Conservation (phyloP, 2,329 filamentous ascomycete species). For the Diaporthe citrichinensis region DNA sequence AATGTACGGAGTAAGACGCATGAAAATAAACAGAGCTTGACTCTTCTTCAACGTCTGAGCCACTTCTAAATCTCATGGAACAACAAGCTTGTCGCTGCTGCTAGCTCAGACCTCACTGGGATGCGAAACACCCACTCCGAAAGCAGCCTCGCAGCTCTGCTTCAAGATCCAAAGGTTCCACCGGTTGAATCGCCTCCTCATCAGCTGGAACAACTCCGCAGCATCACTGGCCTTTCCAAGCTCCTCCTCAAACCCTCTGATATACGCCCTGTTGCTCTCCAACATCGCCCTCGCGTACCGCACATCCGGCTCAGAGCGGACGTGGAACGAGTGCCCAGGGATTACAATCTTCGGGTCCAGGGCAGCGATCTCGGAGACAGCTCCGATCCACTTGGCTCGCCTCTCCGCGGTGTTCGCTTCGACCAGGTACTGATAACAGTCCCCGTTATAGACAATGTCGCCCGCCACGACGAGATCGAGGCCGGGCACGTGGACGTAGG, state of each 20-base stretch:
- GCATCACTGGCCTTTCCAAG: neutral
- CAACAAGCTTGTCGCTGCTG: neutral
- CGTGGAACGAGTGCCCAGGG: slow-evolving; percentile 17
- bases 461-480: slow-evolving; percentile 16
- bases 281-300: neutral
- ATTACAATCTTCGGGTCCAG: neutral
- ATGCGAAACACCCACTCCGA: neutral
- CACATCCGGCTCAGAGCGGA: slow-evolving; percentile 6
- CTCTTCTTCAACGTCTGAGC: neutral
- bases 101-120: neutral
- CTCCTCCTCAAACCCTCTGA: slow-evolving; percentile 19
- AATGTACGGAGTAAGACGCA: neutral
- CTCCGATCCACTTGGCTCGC: slow-evolving; percentile 7
- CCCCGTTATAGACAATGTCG: slow-evolving; percentile 22
- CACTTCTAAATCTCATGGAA: neutral
- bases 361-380: neutral
- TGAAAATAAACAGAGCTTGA: neutral
- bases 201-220: neutral
- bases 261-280: neutral
- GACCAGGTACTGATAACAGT: slow-evolving; percentile 10
- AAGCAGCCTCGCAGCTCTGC: slow-evolving; percentile 8
- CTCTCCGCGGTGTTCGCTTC: neutral
- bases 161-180: slow-evolving; percentile 29
- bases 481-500: slow-evolving; percentile 7
- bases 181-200: neutral